Evolutionary conservation across 164 flowering plant species (phyloP).

Genomic region (Euptelea pleiosperma): DNA sequence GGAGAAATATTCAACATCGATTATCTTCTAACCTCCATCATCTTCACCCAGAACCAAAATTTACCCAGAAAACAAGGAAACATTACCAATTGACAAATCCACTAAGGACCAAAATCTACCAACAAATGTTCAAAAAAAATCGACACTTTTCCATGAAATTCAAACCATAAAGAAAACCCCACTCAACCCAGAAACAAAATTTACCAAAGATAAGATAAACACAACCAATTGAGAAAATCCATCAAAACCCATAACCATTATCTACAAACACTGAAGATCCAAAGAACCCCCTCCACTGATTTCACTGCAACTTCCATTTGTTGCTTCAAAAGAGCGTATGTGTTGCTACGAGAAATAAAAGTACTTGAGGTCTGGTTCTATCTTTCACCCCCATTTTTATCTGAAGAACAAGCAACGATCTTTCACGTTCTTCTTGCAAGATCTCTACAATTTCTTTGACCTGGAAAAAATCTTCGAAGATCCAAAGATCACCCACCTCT

Average conservation of each 20-base stretch:
- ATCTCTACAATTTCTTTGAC: constrained; percentile 10
- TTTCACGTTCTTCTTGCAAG: constrained; percentile 20
- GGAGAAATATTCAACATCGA: too few species aligned
- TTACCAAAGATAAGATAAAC: background rate
- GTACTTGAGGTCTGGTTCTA: constrained; percentile 34
- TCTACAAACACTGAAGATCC: background rate
- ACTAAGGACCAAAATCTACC: too few species aligned
- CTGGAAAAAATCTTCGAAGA: constrained; percentile 6
- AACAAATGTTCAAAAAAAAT: too few species aligned
- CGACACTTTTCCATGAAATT: background rate
- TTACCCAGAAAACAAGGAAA: too few species aligned
- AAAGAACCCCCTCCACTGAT: constrained; percentile 65
- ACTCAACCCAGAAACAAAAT: background rate
- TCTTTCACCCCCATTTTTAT: constrained; percentile 29
- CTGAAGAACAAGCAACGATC: constrained; percentile 49
- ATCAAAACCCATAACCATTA: too few species aligned
- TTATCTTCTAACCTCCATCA: too few species aligned
- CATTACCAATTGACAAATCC: too few species aligned
- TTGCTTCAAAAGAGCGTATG: constrained; percentile 79
- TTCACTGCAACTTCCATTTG: constrained; percentile 88
- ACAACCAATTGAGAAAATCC: background rate
- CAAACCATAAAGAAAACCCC: background rate
- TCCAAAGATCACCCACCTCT: too few species aligned
- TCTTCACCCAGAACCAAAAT: too few species aligned
- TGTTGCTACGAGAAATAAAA: constrained; percentile 59